Conservation (phyloP, 2,329 filamentous ascomycete genomes). For the Emergomyces pasteurianus region DNA sequence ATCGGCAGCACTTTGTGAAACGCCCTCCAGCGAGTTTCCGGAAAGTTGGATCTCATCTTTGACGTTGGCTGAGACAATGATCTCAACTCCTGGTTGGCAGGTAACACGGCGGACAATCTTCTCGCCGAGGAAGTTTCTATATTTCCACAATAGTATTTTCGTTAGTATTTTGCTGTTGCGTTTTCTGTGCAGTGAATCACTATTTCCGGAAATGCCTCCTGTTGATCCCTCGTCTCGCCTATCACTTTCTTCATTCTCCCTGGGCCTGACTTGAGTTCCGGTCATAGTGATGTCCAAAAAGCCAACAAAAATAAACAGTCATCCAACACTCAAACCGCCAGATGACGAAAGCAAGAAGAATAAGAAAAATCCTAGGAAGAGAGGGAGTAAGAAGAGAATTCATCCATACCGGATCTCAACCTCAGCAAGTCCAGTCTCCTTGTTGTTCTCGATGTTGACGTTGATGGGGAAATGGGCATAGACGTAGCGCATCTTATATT, state of each 20-base stretch:
- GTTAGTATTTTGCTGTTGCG: neutral
- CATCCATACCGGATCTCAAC: slow-evolving; percentile 86
- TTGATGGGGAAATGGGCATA: slow-evolving; percentile 99
- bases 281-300: neutral
- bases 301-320: neutral
- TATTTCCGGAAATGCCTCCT: neutral
- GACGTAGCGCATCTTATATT: slow-evolving; percentile 99
- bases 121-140: slow-evolving; percentile 95
- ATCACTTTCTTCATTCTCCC: neutral
- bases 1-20: slow-evolving; percentile 96
- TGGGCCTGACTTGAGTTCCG: neutral
- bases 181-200: neutral
- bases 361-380: neutral
- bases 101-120: slow-evolving; percentile 91
- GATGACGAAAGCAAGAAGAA: neutral
- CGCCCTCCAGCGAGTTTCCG: slow-evolving; percentile 93
- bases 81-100: slow-evolving; percentile 83
- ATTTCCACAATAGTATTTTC: neutral
- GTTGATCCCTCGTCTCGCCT: neutral
- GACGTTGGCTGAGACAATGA: slow-evolving; percentile 77
- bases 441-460: slow-evolving; percentile 97
- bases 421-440: slow-evolving; percentile 73
- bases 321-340: neutral
- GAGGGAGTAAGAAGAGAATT: neutral
- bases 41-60: slow-evolving; percentile 94